Evolutionary conservation across 768 basidiomycete genomes (phyloP).

Genomic region (Pulveroboletus sp.): DNA sequence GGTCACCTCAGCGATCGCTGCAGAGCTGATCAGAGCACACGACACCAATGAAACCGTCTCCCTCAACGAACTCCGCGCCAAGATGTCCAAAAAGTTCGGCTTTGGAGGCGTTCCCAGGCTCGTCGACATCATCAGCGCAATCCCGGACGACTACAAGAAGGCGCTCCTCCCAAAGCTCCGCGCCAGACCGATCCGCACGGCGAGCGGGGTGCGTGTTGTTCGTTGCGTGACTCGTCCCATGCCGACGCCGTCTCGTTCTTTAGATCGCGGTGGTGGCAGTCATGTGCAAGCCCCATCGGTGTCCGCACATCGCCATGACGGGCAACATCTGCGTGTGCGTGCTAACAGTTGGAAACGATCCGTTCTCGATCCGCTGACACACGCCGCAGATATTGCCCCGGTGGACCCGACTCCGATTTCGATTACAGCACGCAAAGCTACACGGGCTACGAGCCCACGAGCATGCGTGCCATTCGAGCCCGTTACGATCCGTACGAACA

Average conservation of each 20-base stretch:
- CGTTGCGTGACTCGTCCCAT: not conserved
- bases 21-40: constrained; percentile 87
- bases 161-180: constrained; percentile 83
- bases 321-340: constrained; percentile 98
- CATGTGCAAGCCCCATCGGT: constrained; percentile 99
- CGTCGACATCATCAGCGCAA: constrained; percentile 97
- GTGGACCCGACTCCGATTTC: constrained; percentile 98
- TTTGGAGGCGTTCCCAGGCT: constrained; percentile 86
- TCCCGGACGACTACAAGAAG: constrained; percentile 96
- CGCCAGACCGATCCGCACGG: constrained; percentile 93
- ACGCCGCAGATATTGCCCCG: constrained; percentile 81
- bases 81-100: constrained; percentile 86
- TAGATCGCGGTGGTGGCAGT: constrained; percentile 98
- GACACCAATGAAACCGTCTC: constrained; percentile 75
- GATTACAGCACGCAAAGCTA: constrained; percentile 98
- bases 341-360: not conserved
- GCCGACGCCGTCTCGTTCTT: not conserved
- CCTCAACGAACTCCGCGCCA: constrained; percentile 81
- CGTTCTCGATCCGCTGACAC: constrained; percentile 7
- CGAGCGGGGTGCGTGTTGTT: constrained; percentile 71
- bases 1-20: constrained; percentile 91
- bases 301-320: constrained; percentile 99
- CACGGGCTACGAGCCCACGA: constrained; percentile 94
- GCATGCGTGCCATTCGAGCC: constrained; percentile 97
- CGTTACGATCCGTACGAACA: constrained; percentile 98